Base-by-base conservation (phyloP, 805 yeast species). In the Candida chauliodis region DNA sequence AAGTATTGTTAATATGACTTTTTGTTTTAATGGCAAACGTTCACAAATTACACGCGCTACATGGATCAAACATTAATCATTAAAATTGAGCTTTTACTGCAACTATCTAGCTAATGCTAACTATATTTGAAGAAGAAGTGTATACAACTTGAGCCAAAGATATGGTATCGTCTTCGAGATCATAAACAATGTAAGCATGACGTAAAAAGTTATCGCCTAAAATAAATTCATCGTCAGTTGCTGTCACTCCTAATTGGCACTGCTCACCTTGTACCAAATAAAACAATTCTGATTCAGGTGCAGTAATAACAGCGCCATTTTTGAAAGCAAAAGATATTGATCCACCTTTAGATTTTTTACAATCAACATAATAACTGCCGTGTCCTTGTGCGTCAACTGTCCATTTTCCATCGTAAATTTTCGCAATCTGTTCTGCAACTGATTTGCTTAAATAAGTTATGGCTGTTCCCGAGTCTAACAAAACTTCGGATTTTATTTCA, bases 161-260 rank as follows among this genome's bases (percentile, higher is more conserved):
- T 24, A 83, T 62, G 48, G 75, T 68, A 31, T 58, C 59, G 49
- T 71, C 72, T 22, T 78, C 85, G 35, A 80, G 58, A 55, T 84
- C 83, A 56, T 73, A 80, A 14, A 80, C 85, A 19, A 78, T 68
- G 54, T 81, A 83, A 2, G 81, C 80, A 41, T 75, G 70, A 37
- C 85, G 67, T 45, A 84, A 59, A 52, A 84, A 75, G 34, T 74
- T 71, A 52, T 81, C 89, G 9, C 93, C 93, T 22, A 84, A 62
- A 17, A 40, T 40, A 17, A 16, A 14, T 8, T 7, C 21, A 20
- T 20, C 11, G 18, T 25, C 19, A 9, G 21, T 24, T 11, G 4
- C 13, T 22, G 45, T 24, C 53, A 36, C 16, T 59, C 64, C 62
- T 39, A 62, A 51, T 34, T 42, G 44, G 44, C 70, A 63, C n/a